Percentiles rank a stretch among this genome's conserved stretches.
Evolutionary conservation across 257 asterid genomes (phyloP).

Genomic region (Paulownia fortunei): DNA sequence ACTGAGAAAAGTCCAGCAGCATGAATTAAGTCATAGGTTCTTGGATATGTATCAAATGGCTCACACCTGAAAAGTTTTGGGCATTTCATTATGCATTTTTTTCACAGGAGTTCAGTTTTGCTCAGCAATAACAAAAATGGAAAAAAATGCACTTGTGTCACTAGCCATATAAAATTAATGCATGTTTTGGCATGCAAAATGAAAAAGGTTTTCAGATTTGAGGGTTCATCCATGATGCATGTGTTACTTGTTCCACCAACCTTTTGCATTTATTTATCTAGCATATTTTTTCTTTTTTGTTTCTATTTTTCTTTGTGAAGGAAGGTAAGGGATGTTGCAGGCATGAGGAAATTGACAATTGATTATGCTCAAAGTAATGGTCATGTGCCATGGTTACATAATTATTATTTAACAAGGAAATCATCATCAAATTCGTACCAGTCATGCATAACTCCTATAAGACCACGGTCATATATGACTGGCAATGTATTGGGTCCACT

Average conservation of each 20-base stretch:
- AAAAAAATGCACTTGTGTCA: neutral
- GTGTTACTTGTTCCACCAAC: neutral
- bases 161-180: neutral
- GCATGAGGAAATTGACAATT: neutral
- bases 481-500: conserved; percentile 94
- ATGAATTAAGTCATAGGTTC: conserved; percentile 86
- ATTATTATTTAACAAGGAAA: conserved; percentile 8
- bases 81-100: conserved; percentile 2
- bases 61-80: conserved; percentile 65
- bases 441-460: conserved; percentile 93
- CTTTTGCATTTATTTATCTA: neutral
- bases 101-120: neutral
- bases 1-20: conserved; percentile 55
- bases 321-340: neutral
- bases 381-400: neutral
- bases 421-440: conserved; percentile 56
- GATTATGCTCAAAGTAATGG: neutral
- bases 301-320: neutral
- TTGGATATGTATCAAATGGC: conserved; percentile 79
- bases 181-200: neutral
- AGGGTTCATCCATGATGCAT: neutral
- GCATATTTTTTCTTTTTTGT: neutral
- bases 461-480: conserved; percentile 93
- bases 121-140: conserved; percentile 3
- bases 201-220: neutral